Base-by-base conservation (phyloP, 192 early-diverging fungal genomes). In the Umbelopsis ramanniana region DNA sequence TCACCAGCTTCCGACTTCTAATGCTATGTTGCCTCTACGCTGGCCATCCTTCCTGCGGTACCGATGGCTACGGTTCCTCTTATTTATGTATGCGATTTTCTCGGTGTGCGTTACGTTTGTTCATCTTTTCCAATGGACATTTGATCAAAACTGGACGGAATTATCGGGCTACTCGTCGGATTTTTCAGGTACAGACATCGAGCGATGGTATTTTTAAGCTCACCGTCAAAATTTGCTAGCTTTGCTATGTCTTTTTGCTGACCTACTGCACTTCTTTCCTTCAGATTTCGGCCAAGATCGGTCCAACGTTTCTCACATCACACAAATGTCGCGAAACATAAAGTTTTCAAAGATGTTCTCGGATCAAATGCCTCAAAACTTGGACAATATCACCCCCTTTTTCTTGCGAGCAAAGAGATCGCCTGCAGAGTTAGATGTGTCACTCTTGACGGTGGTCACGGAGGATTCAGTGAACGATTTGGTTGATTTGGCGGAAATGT, bases 401-500 rank as follows among this genome's bases (percentile, higher is more conserved):
- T 72, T 52, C 33, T 60, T 72, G 45, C 50, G 37, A 11, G 71
- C 71, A 19, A 55, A 57, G 24, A 38, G 57, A 33, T 29, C 26
- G 37, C 57, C 57, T 14, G 14, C 29, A 37, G 57, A 63, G 2
- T 15, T 29, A 4, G 57, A 63, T 33, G 57, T 63, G 17, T 37
- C 57, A 19, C 4, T 63, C 0, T 63, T 63, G 33, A 63, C 57
- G 11, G 57, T 63, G 57, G 57, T 63, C 29, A 37, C 10, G 5
- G 57, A 79, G 70, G 70, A 84, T 48, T 52, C 74, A 17, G 63
- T 76, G 40, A 78, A 78, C 17, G 75, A 78, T 46, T 46, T 86
- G 33, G 68, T 66, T 19, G 46, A 55, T 43, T 63, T 86, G 50
- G 79, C 83, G 8, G 81, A 84, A 37, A 67, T 69, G 43, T 86